Base-by-base conservation (phyloP, 805 yeast species). In the Barnettozyma sp. region DNA sequence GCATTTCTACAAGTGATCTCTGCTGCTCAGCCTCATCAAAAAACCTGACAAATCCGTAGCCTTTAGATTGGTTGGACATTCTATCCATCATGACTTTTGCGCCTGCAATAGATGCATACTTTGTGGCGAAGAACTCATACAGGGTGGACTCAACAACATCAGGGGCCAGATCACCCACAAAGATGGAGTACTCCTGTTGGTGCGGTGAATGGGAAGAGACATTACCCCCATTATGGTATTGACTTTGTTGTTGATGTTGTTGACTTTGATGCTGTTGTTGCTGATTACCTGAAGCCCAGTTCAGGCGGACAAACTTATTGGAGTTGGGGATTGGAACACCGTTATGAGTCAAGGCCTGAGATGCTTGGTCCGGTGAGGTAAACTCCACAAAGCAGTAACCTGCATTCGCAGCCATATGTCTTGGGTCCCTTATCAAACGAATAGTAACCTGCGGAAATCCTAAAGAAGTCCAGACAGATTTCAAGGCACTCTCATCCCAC, bases 21-120 rank as follows among this genome's bases (percentile, higher is more conserved):
- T 76, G 79, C 57, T 81, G 86, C 26, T 81, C 86, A 9, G 68
- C 66, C 41, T 73, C 78, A 39, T 70, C 69, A 23, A 66, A 51
- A 54, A 87, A 86, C 42, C 84, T 75, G n/a, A 86, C 84, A 63
- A 88, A 88, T 2, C 96, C 97, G 58, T 82, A 87, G 10, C 95
- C 95, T 52, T 83, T 78, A 6, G 90, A 73, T 33, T 68, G 68
- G 21, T 80, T 79, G 1, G 94, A 77, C 10, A 59, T 54, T 25
- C 76, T 78, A 56, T 87, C 95, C 33, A 71, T 57, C 78, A 87
- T 85, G 42, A 87, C 74, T 51, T 82, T 85, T 6, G 78, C 92
- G 46, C 80, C 78, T 35, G 76, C 70, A 36, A 85, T 76, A 6
- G 88, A 81, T 2, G 88, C 78, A 53, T 73, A 87, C 40, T 76